A percentile compares a stretch with the other conserved stretches of the same genome.
phyloP scores from a whole-genome alignment of 78 protist species.

The Monocercomonoides exilis region DNA sequence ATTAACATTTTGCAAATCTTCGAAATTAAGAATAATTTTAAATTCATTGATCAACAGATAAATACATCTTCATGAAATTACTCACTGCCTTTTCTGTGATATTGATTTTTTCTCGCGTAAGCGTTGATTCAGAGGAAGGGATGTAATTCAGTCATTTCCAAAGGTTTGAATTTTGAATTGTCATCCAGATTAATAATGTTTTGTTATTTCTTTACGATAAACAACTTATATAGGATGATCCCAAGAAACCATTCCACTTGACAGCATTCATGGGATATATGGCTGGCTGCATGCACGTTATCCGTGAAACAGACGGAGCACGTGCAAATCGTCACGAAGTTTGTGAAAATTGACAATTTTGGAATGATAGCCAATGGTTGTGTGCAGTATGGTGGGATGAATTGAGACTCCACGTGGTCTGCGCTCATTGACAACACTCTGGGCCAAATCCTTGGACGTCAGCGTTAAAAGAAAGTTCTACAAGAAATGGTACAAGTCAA shows the following conservation, averaged over 20 bases:
- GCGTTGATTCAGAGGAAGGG: too few species aligned
- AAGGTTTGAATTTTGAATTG: neutral
- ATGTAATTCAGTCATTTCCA: neutral
- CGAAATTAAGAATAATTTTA: neutral
- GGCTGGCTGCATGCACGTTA: conserved; percentile 99
- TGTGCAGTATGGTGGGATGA: conserved; percentile 97
- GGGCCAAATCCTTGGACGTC: conserved; percentile 88
- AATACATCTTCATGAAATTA: neutral
- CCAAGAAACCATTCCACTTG: conserved; percentile 79
- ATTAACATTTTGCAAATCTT: neutral
- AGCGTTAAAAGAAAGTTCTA: conserved; percentile 80
- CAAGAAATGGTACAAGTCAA: conserved; percentile 92
- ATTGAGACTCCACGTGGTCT: conserved; percentile 90
- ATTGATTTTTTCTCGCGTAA: neutral
- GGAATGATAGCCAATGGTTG: conserved; percentile 95
- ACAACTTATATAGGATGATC: conserved; percentile 95
- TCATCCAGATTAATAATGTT: neutral
- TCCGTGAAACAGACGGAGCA: conserved; percentile 94
- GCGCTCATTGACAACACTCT: conserved; percentile 93
- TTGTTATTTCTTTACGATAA: too few species aligned
- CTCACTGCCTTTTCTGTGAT: neutral
- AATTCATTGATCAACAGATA: neutral
- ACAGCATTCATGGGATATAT: conserved; percentile 98
- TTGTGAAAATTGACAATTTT: conserved; percentile 95
- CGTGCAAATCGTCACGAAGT: conserved; percentile 97